Conservation (phyloP, 1,284 basidiomycete species). For the Dichomitus squalens region DNA sequence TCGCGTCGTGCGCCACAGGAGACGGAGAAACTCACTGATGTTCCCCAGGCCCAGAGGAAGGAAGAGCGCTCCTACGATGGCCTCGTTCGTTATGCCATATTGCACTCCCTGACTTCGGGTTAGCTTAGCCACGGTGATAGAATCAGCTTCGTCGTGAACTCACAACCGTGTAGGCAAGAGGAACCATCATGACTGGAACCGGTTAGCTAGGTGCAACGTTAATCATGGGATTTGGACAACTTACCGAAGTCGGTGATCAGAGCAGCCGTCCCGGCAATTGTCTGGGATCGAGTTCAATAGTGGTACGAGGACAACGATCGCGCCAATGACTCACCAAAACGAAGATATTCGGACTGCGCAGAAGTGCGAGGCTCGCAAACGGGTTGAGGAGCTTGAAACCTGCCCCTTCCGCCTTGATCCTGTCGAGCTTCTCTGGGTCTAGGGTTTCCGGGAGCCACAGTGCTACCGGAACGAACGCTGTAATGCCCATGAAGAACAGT, state of each 20-base stretch:
- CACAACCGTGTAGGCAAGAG: constrained; percentile 45
- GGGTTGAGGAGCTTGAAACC: constrained; percentile 61
- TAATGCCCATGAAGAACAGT: constrained; percentile 48
- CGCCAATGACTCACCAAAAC: constrained; percentile 45
- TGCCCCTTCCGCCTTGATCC: constrained; percentile 34
- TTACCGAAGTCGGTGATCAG: constrained; percentile 49
- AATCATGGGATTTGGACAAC: constrained; percentile 5
- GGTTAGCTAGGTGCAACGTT: background rate
- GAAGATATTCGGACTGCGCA: constrained; percentile 62
- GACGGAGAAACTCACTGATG: constrained; percentile 41
- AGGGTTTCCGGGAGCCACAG: constrained; percentile 63
- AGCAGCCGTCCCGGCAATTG: constrained; percentile 39
- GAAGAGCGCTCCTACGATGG: constrained; percentile 61
- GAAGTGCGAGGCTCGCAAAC: constrained; percentile 49
- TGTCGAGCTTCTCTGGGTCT: constrained; percentile 25
- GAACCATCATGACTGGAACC: constrained; percentile 39
- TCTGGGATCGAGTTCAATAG: constrained; percentile 31
- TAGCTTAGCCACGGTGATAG: background rate
- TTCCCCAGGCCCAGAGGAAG: constrained; percentile 64
- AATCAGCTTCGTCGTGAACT: background rate
- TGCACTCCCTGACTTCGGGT: constrained; percentile 44
- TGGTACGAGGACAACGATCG: background rate
- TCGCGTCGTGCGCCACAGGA: no score
- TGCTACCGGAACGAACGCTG: constrained; percentile 49
- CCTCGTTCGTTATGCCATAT: constrained; percentile 62